These are phyloP conservation scores for Penicillium concentricum DNA, from an alignment of 2,329 filamentous ascomycete genomes.

Conservation along the genomic window DNA sequence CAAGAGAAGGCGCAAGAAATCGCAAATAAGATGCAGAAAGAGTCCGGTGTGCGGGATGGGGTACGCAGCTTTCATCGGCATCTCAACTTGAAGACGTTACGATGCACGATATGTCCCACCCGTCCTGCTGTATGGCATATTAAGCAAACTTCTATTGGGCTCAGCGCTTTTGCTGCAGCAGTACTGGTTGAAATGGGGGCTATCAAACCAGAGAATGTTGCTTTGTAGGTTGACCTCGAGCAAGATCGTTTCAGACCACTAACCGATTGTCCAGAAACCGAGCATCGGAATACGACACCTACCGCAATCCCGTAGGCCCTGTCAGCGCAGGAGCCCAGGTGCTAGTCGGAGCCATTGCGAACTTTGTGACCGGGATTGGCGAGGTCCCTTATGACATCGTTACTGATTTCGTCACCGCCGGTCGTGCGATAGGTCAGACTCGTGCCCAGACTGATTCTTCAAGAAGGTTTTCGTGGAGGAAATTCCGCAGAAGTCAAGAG, in stretches of 20 bases:
- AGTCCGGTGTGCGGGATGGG: constrained; percentile 63
- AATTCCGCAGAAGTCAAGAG: not conserved
- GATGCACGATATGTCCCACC: constrained; percentile 68
- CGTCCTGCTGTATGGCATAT: constrained; percentile 74
- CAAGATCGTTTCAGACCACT: constrained; percentile 25
- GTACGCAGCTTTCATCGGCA: constrained; percentile 70
- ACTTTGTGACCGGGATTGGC: constrained; percentile 77
- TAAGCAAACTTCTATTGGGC: constrained; percentile 62
- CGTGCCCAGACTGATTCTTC: constrained; percentile 52
- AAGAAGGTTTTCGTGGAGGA: not conserved
- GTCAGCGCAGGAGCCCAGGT: constrained; percentile 75
- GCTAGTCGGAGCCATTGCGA: constrained; percentile 77
- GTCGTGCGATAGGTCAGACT: constrained; percentile 45
- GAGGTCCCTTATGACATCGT: constrained; percentile 62
- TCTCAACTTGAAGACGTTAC: constrained; percentile 63
- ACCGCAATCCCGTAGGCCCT: constrained; percentile 75
- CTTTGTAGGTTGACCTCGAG: constrained; percentile 54
- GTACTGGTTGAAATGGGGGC: constrained; percentile 64
- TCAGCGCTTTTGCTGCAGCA: constrained; percentile 72
- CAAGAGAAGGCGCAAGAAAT: constrained; percentile 57
- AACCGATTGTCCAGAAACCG: constrained; percentile 43
- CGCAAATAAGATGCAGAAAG: constrained; percentile 64
- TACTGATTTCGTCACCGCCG: constrained; percentile 53
- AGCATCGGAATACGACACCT: constrained; percentile 69
- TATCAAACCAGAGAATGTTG: constrained; percentile 68